Conservation (phyloP, 2,329 filamentous ascomycete genomes). For the Hypoxylon sp. region DNA sequence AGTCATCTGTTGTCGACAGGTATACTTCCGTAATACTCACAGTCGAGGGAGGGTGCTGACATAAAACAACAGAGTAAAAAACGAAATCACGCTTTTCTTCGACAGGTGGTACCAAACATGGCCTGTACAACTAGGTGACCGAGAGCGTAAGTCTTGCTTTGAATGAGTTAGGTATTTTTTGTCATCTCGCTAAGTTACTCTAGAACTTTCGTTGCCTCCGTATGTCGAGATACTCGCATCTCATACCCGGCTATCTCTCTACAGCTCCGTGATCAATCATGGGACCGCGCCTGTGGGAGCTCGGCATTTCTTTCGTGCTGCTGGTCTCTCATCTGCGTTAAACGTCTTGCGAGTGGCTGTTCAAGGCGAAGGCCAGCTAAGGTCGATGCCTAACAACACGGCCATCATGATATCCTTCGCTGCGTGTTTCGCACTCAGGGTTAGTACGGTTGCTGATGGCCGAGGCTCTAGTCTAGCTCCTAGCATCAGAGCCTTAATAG, state of each 20-base stretch:
- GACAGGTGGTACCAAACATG: conserved; percentile 60
- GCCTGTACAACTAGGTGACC: conserved; percentile 62
- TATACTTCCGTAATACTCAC: conserved; percentile 49
- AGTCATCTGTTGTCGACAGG: conserved; percentile 67
- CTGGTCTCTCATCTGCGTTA: conserved; percentile 77
- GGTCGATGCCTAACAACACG: conserved; percentile 84
- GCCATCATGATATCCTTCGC: conserved; percentile 85
- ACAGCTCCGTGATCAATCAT: conserved; percentile 80
- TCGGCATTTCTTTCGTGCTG: conserved; percentile 79
- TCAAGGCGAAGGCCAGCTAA: conserved; percentile 76
- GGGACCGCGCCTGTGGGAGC: conserved; percentile 78
- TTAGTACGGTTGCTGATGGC: conserved; percentile 70
- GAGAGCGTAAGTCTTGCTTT: conserved; percentile 56
- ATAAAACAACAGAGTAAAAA: conserved; percentile 47
- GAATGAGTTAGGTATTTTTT: background rate
- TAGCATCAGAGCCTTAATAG: conserved; percentile 73
- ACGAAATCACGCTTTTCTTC: conserved; percentile 53
- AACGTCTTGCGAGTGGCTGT: conserved; percentile 81
- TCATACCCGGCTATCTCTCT: conserved; percentile 80
- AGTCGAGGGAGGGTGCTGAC: conserved; percentile 1
- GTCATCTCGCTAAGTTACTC: conserved; percentile 39
- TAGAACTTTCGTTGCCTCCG: conserved; percentile 71
- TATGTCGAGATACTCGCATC: conserved; percentile 82
- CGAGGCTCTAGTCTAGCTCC: conserved; percentile 69
- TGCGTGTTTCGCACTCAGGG: conserved; percentile 75